Evolutionary conservation across 2,329 filamentous ascomycete genomes (phyloP).

Genomic region (Verticillium alfalfae): DNA sequence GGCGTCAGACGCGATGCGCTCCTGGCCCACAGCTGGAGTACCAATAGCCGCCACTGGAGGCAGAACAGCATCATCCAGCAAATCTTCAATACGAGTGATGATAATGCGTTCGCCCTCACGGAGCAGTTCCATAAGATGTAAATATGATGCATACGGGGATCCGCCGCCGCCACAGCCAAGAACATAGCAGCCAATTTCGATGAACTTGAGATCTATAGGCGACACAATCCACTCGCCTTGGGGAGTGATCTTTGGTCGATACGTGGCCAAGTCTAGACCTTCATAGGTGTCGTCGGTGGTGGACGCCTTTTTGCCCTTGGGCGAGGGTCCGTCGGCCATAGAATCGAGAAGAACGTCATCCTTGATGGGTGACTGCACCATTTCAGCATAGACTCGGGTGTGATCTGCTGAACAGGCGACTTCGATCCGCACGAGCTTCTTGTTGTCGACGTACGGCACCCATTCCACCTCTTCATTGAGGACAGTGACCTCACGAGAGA

Average conservation of each 20-base stretch:
- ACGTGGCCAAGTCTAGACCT: conserved; percentile 4
- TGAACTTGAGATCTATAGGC: conserved; percentile 14
- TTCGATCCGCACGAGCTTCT: conserved; percentile 14
- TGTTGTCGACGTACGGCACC: conserved; percentile 15
- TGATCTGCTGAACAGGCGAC: conserved; percentile 14
- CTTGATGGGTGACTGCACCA: background rate
- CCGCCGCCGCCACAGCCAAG: conserved; percentile 17
- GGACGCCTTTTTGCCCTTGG: background rate
- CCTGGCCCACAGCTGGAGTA: conserved; percentile 15
- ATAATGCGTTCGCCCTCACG: conserved; percentile 13
- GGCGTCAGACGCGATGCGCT: conserved; percentile 12
- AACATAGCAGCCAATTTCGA: conserved; percentile 17
- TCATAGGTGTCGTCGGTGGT: background rate
- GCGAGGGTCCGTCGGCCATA: background rate
- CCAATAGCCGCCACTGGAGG: conserved; percentile 15
- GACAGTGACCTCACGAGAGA: conserved; percentile 8
- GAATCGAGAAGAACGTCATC: background rate
- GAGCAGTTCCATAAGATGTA: conserved; percentile 12
- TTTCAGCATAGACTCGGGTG: conserved; percentile 8
- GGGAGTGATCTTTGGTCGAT: conserved; percentile 5
- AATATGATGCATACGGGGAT: conserved; percentile 15
- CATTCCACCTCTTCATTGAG: conserved; percentile 14
- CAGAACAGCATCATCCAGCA: conserved; percentile 13
- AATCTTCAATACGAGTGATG: conserved; percentile 13
- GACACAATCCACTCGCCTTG: conserved; percentile 14